Percentiles rank a stretch among this genome's conserved stretches.
These are phyloP conservation scores for Cladorrhinum sp. DNA, from an alignment of 2,329 filamentous ascomycete species.

Conservation along the genomic window DNA sequence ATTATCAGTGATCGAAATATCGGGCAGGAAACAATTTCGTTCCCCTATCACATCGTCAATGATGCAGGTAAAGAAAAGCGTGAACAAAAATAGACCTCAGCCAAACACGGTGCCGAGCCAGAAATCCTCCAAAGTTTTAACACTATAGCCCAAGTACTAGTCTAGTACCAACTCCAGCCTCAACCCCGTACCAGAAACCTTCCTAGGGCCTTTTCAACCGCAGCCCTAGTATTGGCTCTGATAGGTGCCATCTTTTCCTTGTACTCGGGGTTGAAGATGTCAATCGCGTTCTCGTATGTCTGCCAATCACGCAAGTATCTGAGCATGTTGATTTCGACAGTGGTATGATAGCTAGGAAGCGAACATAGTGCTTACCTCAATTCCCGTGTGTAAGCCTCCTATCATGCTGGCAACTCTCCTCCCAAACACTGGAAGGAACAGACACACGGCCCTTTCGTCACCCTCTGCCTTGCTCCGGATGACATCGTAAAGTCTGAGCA, in stretches of 20 bases:
- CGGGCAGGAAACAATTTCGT: too few species aligned
- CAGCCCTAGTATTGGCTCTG: not conserved
- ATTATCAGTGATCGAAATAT: too few species aligned
- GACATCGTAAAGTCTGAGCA: not conserved
- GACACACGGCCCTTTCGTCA: not conserved
- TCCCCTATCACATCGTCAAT: too few species aligned
- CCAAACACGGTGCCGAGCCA: too few species aligned
- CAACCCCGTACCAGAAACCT: not conserved
- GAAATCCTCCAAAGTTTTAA: too few species aligned
- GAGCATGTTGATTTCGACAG: too few species aligned
- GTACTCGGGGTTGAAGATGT: not conserved
- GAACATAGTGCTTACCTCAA: not conserved
- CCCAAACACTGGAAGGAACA: not conserved
- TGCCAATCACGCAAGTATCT: not conserved
- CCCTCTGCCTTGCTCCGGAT: not conserved
- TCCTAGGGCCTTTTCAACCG: not conserved
- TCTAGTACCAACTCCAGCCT: too few species aligned
- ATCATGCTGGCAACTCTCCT: not conserved
- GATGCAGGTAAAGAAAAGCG: too few species aligned
- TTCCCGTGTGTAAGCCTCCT: not conserved
- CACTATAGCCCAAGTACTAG: too few species aligned
- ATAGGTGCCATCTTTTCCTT: not conserved
- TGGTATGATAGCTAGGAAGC: too few species aligned
- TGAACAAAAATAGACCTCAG: too few species aligned
- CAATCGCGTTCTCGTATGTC: not conserved